Base-by-base conservation (phyloP, 176 grass and related monocot genomes). In the Lolium rigidum region DNA sequence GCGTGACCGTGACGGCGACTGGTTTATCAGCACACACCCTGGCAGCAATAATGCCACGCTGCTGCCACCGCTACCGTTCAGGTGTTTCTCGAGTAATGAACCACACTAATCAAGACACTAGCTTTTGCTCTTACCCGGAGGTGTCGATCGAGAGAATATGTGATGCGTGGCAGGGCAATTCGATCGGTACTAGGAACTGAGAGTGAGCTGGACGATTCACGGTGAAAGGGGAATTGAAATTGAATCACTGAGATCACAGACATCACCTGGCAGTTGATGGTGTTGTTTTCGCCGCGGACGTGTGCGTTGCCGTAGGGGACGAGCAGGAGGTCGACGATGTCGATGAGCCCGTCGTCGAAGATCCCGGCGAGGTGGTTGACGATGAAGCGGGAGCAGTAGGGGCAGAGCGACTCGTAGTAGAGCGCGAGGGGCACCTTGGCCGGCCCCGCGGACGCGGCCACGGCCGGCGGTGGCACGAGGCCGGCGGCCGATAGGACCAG, bases 351-450 rank as follows among this genome's bases (percentile, higher is more conserved):
- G 38, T 89, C 71, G 10, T 92, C 41, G 74, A 95, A 94, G 79
- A 98, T 92, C 22, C 88, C 76, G 70, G 91, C 83, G 60, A 98
- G 91, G 85, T 24, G 81, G 73, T 89, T 95, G 47, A 91, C 90
- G 48, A 98, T 90, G 86, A 98, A 94, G 43, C 91, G 81, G 55
- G 91, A 85, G 86, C 89, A 89, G 80, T 92, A 92, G 12, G 93
- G 95, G 87, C 93, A 95, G 18, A 95, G 67, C 31, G 89, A 81
- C 90, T 98, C 95, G 87, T 95, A 98, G 78, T 95, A 98, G 78
- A 98, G 91, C 52, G 75, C 93, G 13, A 98, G 83, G 24, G 95
- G 80, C 2, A 98, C 93, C 81, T 86, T 92, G 35, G 48, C 11
- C 25, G 24, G 13, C 31, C 56, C 56, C 55, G 58, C 74, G 4